phyloP scores from a whole-genome alignment of 805 yeast genomes.

The Starmerella floricola region DNA sequence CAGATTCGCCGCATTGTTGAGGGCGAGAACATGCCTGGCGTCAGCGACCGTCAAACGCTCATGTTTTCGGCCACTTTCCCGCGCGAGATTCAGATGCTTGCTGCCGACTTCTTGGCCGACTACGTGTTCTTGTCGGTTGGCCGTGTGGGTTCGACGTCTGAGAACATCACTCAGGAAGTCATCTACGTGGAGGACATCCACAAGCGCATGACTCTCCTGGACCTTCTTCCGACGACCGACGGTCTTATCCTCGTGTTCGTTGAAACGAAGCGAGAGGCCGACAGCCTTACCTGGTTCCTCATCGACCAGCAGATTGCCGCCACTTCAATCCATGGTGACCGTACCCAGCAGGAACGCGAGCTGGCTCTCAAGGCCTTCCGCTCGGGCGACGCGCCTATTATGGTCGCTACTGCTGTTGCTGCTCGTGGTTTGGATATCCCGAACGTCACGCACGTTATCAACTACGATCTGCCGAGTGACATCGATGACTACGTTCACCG shows the following conservation, averaged over 20 bases:
- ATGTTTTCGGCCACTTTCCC: slow-evolving; percentile 99
- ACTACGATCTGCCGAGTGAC: slow-evolving; percentile 93
- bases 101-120: slow-evolving; percentile 91
- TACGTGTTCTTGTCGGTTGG: slow-evolving; percentile 95
- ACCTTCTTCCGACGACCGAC: slow-evolving; percentile 67
- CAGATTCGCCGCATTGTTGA: slow-evolving; percentile 97
- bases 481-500: slow-evolving; percentile 98
- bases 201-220: slow-evolving; percentile 80
- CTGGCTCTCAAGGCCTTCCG: slow-evolving; percentile 91
- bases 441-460: slow-evolving; percentile 93
- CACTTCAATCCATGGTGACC: slow-evolving; percentile 98
- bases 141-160: slow-evolving; percentile 98
- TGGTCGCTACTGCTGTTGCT: slow-evolving; percentile 99
- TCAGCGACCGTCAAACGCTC: slow-evolving; percentile 82
- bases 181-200: slow-evolving; percentile 87
- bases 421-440: slow-evolving; percentile 99
- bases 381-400: slow-evolving; percentile 78
- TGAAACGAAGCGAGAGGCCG: slow-evolving; percentile 98
- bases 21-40: slow-evolving; percentile 95
- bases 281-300: slow-evolving; percentile 82
- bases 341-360: slow-evolving; percentile 96
- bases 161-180: slow-evolving; percentile 91
- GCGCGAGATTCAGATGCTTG: slow-evolving; percentile 88
- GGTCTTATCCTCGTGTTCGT: slow-evolving; percentile 92
- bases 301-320: slow-evolving; percentile 86